Conservation (phyloP, 345 rosid genomes). For the Rhodamnia argentea region DNA sequence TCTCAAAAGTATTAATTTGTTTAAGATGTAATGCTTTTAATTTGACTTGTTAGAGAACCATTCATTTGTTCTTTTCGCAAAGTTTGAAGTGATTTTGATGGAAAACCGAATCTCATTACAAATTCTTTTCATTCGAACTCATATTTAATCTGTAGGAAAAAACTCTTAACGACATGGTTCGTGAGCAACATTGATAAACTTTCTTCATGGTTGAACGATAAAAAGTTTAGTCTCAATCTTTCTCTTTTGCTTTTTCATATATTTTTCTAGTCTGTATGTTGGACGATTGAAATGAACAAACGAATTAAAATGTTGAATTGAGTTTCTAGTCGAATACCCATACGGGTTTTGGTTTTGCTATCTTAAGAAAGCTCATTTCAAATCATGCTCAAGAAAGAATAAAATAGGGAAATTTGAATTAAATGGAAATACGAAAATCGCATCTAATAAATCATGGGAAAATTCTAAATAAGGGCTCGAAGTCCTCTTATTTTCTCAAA, state of each 20-base stretch:
- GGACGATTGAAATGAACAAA: background rate
- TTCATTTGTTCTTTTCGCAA: background rate
- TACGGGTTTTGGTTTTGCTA: background rate
- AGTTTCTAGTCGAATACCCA: background rate
- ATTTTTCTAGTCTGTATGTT: background rate
- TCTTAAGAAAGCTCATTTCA: background rate
- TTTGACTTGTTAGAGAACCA: background rate
- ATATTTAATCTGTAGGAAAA: background rate
- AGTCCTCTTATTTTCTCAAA: no score
- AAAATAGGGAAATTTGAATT: background rate
- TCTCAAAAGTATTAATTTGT: background rate
- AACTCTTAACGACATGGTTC: background rate
- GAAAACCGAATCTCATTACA: background rate
- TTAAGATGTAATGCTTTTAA: background rate
- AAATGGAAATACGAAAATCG: background rate
- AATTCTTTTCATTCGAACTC: background rate
- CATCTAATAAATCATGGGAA: background rate
- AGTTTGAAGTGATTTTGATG: background rate
- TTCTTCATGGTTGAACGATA: background rate
- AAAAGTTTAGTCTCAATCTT: background rate
- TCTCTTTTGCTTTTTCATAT: background rate
- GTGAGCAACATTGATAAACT: background rate
- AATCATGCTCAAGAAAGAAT: background rate
- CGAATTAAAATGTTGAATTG: background rate
- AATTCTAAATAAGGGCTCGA: no score